Conservation (phyloP, 768 basidiomycete genomes). For the Leucocoprinus leucothites region DNA sequence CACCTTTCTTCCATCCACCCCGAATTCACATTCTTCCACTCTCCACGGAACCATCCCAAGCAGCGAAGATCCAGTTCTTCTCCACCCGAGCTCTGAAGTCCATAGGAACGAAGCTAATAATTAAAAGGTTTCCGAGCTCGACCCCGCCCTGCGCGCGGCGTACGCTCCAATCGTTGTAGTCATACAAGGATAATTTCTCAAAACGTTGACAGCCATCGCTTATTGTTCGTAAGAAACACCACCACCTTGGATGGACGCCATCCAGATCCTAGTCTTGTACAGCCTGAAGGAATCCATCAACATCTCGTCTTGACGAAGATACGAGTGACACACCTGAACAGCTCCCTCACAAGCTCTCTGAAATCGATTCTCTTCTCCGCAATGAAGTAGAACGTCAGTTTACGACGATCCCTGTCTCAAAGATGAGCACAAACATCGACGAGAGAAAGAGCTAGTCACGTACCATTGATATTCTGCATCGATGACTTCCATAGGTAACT, state of each 20-base stretch:
- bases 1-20: too few species aligned
- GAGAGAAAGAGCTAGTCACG: conserved; percentile 30
- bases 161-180: too few species aligned
- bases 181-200: too few species aligned
- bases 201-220: not conserved
- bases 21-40: too few species aligned
- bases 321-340: conserved; percentile 66
- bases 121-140: too few species aligned
- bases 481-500: conserved; percentile 96
- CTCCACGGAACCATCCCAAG: too few species aligned
- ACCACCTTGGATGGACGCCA: conserved; percentile 74
- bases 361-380: conserved; percentile 96
- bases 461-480: conserved; percentile 99
- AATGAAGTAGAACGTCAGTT: conserved; percentile 96
- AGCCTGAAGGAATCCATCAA: conserved; percentile 40
- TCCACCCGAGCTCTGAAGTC: too few species aligned
- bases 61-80: too few species aligned
- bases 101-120: too few species aligned
- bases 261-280: conserved; percentile 96
- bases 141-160: too few species aligned
- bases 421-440: conserved; percentile 1
- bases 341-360: conserved; percentile 91
- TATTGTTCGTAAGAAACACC: conserved; percentile 37
- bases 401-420: conserved; percentile 83
- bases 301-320: not conserved